Conservation (phyloP, 2,329 filamentous ascomycete species). For the Colletotrichum tropicicola region DNA sequence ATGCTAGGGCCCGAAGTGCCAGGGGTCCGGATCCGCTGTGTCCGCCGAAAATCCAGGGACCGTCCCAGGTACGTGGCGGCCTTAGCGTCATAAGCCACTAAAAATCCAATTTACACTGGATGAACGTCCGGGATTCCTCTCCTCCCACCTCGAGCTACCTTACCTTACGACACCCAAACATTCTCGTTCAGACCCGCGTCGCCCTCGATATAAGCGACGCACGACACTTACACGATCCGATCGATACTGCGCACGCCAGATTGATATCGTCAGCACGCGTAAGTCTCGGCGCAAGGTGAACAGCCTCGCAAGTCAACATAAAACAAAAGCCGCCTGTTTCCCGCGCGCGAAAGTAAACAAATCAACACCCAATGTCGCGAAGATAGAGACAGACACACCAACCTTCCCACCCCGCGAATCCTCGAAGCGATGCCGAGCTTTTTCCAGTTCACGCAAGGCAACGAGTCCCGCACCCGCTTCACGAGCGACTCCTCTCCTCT, state of each 20-base stretch:
- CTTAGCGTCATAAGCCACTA: conserved; percentile 20
- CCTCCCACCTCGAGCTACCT: conserved; percentile 8
- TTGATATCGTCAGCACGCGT: too few relatives aligned
- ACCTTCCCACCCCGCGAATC: conserved; percentile 24
- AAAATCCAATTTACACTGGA: conserved; percentile 22
- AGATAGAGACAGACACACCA: conserved; percentile 9
- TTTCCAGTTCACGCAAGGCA: conserved; percentile 74
- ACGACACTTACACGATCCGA: background rate
- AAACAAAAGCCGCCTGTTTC: background rate
- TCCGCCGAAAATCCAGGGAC: conserved; percentile 26
- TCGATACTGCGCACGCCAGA: background rate
- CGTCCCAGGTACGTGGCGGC: conserved; percentile 15
- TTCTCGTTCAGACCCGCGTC: conserved; percentile 7
- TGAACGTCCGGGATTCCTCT: conserved; percentile 16
- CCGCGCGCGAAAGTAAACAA: conserved; percentile 12
- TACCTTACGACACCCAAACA: conserved; percentile 18
- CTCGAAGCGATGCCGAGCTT: conserved; percentile 64
- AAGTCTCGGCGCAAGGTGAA: too few relatives aligned
- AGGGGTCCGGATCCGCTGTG: conserved; percentile 15
- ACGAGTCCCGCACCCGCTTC: conserved; percentile 62
- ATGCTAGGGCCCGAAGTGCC: conserved; percentile 10
- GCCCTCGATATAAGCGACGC: background rate
- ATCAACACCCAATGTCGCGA: conserved; percentile 18
- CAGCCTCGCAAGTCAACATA: too few relatives aligned
- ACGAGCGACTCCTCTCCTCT: conserved; percentile 66